Evolutionary conservation across 441 rosid species (phyloP).

Genomic region (Adansonia grandidieri): DNA sequence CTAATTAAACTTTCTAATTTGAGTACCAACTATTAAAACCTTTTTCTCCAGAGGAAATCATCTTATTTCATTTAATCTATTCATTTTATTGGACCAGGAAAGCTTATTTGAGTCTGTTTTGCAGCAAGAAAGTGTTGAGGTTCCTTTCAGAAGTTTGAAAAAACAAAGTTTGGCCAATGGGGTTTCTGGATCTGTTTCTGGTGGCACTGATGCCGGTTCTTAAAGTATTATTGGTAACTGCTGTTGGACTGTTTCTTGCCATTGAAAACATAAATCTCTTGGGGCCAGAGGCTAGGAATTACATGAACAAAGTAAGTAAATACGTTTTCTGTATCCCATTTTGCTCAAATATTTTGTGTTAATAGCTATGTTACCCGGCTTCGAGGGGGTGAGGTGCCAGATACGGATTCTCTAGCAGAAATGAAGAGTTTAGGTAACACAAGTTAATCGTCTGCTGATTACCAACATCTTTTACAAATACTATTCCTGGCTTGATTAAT

Average conservation of each 20-base stretch:
- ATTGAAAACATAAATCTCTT: constrained; percentile 23
- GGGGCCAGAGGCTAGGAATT: not conserved
- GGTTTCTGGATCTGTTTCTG: constrained; percentile 43
- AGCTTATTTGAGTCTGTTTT: not conserved
- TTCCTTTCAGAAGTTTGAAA: not conserved
- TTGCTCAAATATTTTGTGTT: not conserved
- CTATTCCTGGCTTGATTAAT: constrained; percentile 36
- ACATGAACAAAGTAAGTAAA: not conserved
- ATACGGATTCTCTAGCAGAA: too few relatives aligned
- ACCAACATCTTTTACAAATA: not conserved
- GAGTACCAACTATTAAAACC: too few relatives aligned
- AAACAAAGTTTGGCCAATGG: constrained; percentile 35
- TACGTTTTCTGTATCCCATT: not conserved
- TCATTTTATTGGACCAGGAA: too few relatives aligned
- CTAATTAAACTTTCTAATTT: not conserved
- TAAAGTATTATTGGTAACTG: constrained; percentile 48
- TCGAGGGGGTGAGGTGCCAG: not conserved
- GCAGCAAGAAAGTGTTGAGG: not conserved
- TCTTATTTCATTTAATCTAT: too few relatives aligned
- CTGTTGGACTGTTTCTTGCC: constrained; percentile 48
- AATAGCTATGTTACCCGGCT: not conserved
- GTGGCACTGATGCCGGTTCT: constrained; percentile 47
- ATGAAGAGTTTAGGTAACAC: too few relatives aligned
- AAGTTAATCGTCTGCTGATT: not conserved
- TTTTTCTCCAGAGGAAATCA: too few relatives aligned